phyloP scores from a whole-genome alignment of 495 filamentous ascomycete species.

The Podospora fimiseda region DNA sequence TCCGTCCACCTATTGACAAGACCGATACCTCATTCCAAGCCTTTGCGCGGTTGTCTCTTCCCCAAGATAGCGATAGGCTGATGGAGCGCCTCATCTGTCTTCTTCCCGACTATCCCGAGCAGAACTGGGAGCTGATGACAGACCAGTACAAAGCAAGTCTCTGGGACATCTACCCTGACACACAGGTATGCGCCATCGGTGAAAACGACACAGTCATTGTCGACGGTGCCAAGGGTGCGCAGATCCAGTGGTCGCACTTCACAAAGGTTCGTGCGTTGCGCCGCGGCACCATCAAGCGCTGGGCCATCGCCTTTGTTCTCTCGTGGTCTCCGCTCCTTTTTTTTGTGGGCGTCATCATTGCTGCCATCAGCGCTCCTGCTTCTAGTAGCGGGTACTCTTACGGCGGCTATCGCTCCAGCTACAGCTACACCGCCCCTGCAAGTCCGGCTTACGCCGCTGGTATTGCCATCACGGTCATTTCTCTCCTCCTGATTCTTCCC shows the following conservation, averaged over 20 bases:
- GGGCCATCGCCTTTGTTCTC: background rate
- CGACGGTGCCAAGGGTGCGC: background rate
- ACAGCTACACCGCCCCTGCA: too few relatives aligned
- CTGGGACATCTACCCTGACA: conserved; percentile 40
- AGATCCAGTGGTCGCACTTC: background rate
- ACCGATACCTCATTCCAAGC: conserved; percentile 38
- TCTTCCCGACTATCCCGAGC: conserved; percentile 19
- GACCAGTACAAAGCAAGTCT: conserved; percentile 31
- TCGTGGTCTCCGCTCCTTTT: too few relatives aligned
- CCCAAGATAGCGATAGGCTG: conserved; percentile 37
- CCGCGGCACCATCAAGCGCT: background rate
- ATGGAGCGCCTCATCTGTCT: conserved; percentile 41
- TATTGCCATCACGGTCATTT: background rate
- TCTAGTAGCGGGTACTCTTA: too few relatives aligned
- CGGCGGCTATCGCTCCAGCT: too few relatives aligned
- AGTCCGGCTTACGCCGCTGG: background rate
- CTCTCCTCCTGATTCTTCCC: background rate
- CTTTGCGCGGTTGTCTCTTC: conserved; percentile 39
- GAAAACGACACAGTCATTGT: background rate
- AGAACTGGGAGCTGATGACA: conserved; percentile 15
- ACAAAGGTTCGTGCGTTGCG: background rate
- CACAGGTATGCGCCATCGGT: background rate
- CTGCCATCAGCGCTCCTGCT: too few relatives aligned
- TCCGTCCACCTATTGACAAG: conserved; percentile 23
- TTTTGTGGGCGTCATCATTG: too few relatives aligned